Conservation (phyloP, 331 rosid species). For the Telfairia occidentalis region DNA sequence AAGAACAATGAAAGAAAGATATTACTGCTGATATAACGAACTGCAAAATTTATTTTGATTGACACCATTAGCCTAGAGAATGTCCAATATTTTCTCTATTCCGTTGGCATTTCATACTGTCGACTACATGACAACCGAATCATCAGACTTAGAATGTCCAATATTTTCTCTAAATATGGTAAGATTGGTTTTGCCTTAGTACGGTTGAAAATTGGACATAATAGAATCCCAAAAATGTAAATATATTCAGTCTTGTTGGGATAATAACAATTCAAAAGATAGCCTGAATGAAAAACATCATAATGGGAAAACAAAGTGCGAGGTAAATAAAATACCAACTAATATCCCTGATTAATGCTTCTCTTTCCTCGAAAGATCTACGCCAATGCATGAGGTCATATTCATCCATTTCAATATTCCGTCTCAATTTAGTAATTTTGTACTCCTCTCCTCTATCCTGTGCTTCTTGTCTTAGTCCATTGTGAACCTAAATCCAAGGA, state of each 20-base stretch:
- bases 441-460: constrained; percentile 43
- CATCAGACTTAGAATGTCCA: neutral
- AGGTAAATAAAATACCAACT: constrained; percentile 42
- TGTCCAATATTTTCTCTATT: neutral
- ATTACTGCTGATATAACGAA: neutral
- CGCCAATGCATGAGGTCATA: constrained; percentile 88
- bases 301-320: neutral
- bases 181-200: too few relatives aligned
- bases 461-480: constrained; percentile 28
- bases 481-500: constrained; percentile 14
- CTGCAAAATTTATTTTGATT: neutral
- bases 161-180: too few relatives aligned
- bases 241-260: neutral
- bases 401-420: constrained; percentile 77
- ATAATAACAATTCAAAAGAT: neutral
- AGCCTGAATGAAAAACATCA: neutral
- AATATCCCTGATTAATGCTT: constrained; percentile 81
- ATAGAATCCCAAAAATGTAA: neutral
- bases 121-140: neutral
- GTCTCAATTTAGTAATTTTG: constrained; percentile 34
- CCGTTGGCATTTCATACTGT: neutral
- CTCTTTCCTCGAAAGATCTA: constrained; percentile 86
- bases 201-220: neutral
- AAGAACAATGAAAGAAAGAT: neutral
- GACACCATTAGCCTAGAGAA: neutral